Base-by-base conservation (phyloP, 1,139 yeast genomes). In the Hyphopichia wangnamkhiaoensis region DNA sequence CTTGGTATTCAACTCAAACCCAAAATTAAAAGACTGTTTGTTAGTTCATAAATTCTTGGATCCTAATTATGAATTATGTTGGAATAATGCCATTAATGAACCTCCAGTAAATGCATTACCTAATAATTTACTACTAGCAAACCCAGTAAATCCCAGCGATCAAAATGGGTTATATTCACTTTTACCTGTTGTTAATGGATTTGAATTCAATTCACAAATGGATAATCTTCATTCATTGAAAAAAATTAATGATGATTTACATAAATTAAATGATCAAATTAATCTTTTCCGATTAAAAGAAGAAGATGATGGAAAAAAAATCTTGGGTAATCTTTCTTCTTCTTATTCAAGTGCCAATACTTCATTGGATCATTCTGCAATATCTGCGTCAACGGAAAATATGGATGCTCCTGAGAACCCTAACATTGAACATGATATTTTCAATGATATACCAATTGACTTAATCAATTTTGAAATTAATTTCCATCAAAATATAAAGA, bases 51-150 rank as follows among this genome's bases (percentile, higher is more conserved):
- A 73, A 49, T 73, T 73, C 43, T 56, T 73, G 39, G 79, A 73
- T 47, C 79, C 79, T 13, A 72, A 69, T 53, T 72, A 71, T 47
- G 79, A 73, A 47, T 55, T 66, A 44, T 61, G 73, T 42, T 73
- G 79, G 79, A 61, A 61, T 33, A 70, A 70, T 53, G 79, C 77
- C 6, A 53, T 72, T 34, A 62, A 63, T 49, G 77, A 72, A 48
- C 76, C 77, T 5, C 79, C 79, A 1, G 67, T 64, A 3, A 70
- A 58, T 41, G 50, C 61, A 34, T 53, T 73, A 14, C 78, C 78
- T 1, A 59, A 63, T 38, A 68, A 66, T 41, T 53, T 71, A 37
- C 50, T 73, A 24, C 54, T 71, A 24, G 71, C 75, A 5, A 71
- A 72, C 39, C 79, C 79, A 1, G 49, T 69, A n/a, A 54, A 71